Base-by-base conservation (phyloP, 148 eudicot genomes). In the Nepenthes gracilis region DNA sequence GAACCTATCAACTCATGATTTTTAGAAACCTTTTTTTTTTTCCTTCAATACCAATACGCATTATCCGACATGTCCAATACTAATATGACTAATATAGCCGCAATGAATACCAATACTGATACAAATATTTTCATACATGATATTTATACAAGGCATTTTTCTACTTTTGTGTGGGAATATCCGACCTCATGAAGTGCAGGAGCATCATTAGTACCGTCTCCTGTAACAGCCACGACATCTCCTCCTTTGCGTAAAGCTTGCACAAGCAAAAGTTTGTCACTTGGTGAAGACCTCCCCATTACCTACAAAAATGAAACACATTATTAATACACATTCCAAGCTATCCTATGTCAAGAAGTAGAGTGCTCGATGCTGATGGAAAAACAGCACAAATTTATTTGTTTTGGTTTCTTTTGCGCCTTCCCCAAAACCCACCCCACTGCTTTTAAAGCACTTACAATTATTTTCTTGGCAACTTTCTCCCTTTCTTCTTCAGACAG, bases 211-310 rank as follows among this genome's bases (percentile, higher is more conserved):
- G 96, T 91, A 57, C 97, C 97, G 75, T 91, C 97, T 50, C 97
- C 97, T 34, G 97, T 91, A 6, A 91, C 97, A 60, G 97, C 97
- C 57, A 91, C 97, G 38, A 91, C 93, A 37, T 87, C 88, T 52
- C 93, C 96, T 47, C 57, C 79, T 64, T 73, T 87, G 59, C 95
- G 89, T 61, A 91, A 70, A 53, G 97, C 79, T 80, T 85, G 96
- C 54, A 91, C 97, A 60, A 87, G 93, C 70, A 91, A 63, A 59
- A 91, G 83, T 77, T 91, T 91, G 67, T 91, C 96, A 69, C 55
- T 87, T 7, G 97, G 97, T 59, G 97, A 91, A 55, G 97, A 91
- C 71, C 97, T 85, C 78, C 90, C 97, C 97, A 91, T 91, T 62
- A 91, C 97, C 97, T 91, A 60, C 65, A 57, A 57, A n/a, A 62